Evolutionary conservation across 2,329 filamentous ascomycete genomes (phyloP).

Genomic region (Emmonsia crescens): DNA sequence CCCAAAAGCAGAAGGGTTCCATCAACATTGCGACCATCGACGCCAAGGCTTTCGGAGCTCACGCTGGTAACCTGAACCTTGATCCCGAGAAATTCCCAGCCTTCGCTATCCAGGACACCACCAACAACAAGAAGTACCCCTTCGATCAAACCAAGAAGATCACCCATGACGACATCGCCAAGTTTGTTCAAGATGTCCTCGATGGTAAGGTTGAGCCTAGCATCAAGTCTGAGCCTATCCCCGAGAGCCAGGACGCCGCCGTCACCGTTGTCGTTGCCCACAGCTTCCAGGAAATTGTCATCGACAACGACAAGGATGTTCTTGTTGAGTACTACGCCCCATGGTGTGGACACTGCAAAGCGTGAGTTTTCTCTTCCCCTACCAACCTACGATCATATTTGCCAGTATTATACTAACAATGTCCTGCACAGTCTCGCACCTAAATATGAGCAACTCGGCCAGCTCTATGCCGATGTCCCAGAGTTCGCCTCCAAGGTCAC

Average conservation of each 20-base stretch:
- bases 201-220: slow-evolving; percentile 84
- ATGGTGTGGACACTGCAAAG: slow-evolving; percentile 62
- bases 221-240: slow-evolving; percentile 97
- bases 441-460: slow-evolving; percentile 55
- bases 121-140: slow-evolving; percentile 96
- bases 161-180: slow-evolving; percentile 58
- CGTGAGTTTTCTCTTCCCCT: slow-evolving; percentile 30
- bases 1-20: slow-evolving; percentile 82
- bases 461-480: slow-evolving; percentile 41
- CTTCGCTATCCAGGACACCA: slow-evolving; percentile 92
- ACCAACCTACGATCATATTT: slow-evolving; percentile 5
- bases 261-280: slow-evolving; percentile 85
- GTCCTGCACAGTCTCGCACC: slow-evolving; percentile 42
- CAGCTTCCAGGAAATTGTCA: slow-evolving; percentile 82
- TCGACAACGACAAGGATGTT: slow-evolving; percentile 93
- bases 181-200: slow-evolving; percentile 77
- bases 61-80: slow-evolving; percentile 94
- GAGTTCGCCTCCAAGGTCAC: slow-evolving; percentile 49
- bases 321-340: slow-evolving; percentile 97
- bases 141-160: slow-evolving; percentile 77
- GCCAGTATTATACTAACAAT: slow-evolving; percentile 5
- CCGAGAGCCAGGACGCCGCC: slow-evolving; percentile 81
- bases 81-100: slow-evolving; percentile 90
- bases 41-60: slow-evolving; percentile 83
- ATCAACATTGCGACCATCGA: slow-evolving; percentile 99